Evolutionary conservation across 495 filamentous ascomycete species (phyloP).

Genomic region (Parachaetomium inaequale): DNA sequence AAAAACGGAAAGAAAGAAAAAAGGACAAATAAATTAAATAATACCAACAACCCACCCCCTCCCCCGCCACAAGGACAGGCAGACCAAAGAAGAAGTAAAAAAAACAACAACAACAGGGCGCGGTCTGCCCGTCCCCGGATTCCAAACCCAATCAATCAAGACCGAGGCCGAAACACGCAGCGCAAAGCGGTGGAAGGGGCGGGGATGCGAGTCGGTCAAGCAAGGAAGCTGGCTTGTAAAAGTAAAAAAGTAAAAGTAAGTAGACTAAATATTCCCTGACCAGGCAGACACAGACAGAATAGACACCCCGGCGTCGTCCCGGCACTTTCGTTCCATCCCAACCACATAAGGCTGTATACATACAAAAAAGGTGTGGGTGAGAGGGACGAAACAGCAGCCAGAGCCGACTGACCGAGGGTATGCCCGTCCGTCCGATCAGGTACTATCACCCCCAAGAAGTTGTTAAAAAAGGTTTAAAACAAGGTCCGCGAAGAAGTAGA

Average conservation of each 20-base stretch:
- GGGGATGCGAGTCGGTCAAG: background rate
- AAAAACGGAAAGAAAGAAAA: background rate
- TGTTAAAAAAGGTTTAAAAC: slow-evolving; percentile 11
- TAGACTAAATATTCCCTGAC: background rate
- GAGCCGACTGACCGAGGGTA: background rate
- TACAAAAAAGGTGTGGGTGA: background rate
- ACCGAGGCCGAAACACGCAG: background rate
- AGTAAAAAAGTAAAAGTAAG: background rate
- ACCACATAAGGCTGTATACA: background rate
- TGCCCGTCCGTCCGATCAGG: background rate
- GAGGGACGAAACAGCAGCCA: background rate
- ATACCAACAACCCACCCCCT: background rate
- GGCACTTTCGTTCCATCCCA: background rate
- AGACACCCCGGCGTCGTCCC: no score
- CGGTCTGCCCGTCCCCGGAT: slow-evolving; percentile 3
- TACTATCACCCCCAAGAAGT: background rate
- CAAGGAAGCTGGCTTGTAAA: background rate
- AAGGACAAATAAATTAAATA: slow-evolving; percentile 4
- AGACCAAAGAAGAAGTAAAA: slow-evolving; percentile 3
- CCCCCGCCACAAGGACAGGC: background rate
- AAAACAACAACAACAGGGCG: background rate
- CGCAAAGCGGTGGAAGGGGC: background rate
- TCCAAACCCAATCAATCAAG: background rate
- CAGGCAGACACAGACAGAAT: background rate
- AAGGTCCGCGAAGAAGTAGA: slow-evolving; percentile 8